Conservation (phyloP, 192 early-diverging fungal species). For the Coemansia brasiliensis region DNA sequence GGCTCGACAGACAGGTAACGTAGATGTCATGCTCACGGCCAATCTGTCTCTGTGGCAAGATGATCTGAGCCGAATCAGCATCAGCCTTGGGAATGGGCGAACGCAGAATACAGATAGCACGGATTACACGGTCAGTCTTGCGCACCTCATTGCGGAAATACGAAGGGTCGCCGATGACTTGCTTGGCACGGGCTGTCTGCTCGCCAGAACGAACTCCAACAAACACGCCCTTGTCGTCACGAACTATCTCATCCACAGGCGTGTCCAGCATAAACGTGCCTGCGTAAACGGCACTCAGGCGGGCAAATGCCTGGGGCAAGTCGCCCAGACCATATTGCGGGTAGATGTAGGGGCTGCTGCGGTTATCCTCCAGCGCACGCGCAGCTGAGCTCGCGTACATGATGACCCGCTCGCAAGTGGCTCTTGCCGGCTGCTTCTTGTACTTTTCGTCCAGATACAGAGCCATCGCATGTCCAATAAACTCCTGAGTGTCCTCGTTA, state of each 20-base stretch:
- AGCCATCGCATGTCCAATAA: constrained; percentile 96
- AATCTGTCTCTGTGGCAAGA: constrained; percentile 97
- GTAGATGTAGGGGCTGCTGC: constrained; percentile 98
- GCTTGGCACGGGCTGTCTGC: constrained; percentile 77
- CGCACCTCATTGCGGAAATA: constrained; percentile 84
- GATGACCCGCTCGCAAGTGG: constrained; percentile 87
- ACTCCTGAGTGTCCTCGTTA: constrained; percentile 93
- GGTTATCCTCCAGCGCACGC: constrained; percentile 64
- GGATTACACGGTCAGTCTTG: constrained; percentile 83
- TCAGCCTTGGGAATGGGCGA: constrained; percentile 89
- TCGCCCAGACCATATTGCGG: constrained; percentile 98
- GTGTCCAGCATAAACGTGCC: constrained; percentile 99
- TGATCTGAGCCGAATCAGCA: constrained; percentile 89
- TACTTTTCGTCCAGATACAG: constrained; percentile 91
- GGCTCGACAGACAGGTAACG: constrained; percentile 82
- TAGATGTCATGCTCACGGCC: constrained; percentile 95
- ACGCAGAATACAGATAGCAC: constrained; percentile 93
- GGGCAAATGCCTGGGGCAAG: constrained; percentile 96
- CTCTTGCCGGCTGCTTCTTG: constrained; percentile 68
- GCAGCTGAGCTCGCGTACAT: constrained; percentile 91
- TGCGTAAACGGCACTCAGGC: constrained; percentile 95
- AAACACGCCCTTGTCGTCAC: constrained; percentile 78
- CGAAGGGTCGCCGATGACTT: constrained; percentile 95
- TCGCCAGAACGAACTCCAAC: constrained; percentile 87
- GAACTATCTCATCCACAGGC: constrained; percentile 86